Evolutionary conservation across 305 asterid species (phyloP), one percentile per base, ranked within the genome.

Genomic region (Solanum chacoense): DNA sequence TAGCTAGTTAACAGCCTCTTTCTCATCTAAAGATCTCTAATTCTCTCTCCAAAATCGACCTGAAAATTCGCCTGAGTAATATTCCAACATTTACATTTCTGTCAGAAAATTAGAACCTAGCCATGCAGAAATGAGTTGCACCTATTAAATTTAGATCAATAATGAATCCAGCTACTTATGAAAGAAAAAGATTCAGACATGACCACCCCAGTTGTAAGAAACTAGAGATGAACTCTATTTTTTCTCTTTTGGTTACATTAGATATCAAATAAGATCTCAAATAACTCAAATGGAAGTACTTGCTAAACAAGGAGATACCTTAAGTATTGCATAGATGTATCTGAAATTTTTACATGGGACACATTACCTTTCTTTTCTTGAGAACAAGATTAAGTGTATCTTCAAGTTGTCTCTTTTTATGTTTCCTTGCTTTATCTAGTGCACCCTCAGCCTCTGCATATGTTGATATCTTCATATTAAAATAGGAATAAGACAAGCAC

Each of bases 381-480:
- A 96, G 77, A 87, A 98, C 99, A 59, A 98, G 98, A 93, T 95
- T 95, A 75, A 98, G 94, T 65, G 99, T 98, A 90, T 98, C 99
- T 91, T 98, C 99, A 88, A 98, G 98, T 90, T 98, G 99, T 88
- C 99, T 93, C 94, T 98, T 98, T 91, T 96, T 98, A 94, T 98
- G 99, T 87, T 96, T 98, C 92, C 99, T 95, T 42, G 99, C 99
- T 95, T 98, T 98, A 94, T 98, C 99, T 89, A 98, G 90, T 78
- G 99, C 98, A 91, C 99, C 99, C 92, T 98, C 99, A 86, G 99
- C 99, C 95, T 98, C 99, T 98, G 98, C 92, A 92, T 84, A 77
- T 36, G 84, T 77, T 36, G 55, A 77, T 22, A 18, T 28, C 28
- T 81, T 81, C 72, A 45, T 28, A 45, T 81, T 81, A 81, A 20